Evolutionary conservation across 2,329 filamentous ascomycete genomes (phyloP).

Genomic region (Fusarium proliferatum): DNA sequence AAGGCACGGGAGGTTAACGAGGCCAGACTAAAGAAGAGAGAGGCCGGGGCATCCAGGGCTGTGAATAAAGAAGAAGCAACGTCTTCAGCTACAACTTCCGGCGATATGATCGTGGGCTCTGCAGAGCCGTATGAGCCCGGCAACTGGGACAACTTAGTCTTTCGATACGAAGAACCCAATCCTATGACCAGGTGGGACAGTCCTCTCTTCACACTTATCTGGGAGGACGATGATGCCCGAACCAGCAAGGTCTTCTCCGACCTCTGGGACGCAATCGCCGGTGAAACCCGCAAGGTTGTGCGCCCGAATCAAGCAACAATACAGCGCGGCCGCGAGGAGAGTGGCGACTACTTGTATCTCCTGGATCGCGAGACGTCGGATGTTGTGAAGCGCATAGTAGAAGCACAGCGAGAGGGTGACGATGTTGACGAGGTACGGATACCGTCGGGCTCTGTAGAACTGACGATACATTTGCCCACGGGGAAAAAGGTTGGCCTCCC

Average conservation of each 20-base stretch:
- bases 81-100: not conserved
- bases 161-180: slow-evolving; percentile 88
- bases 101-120: slow-evolving; percentile 1
- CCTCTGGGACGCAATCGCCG: slow-evolving; percentile 81
- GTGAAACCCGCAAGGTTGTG: slow-evolving; percentile 70
- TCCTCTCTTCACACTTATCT: slow-evolving; percentile 81
- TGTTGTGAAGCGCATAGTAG: slow-evolving; percentile 75
- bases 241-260: slow-evolving; percentile 66
- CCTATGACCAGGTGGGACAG: slow-evolving; percentile 87
- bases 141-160: slow-evolving; percentile 83
- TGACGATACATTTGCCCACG: slow-evolving; percentile 72
- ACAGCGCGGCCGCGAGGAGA: slow-evolving; percentile 68
- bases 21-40: slow-evolving; percentile 57
- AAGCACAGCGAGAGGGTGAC: slow-evolving; percentile 75
- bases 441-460: slow-evolving; percentile 52
- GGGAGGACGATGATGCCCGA: slow-evolving; percentile 77
- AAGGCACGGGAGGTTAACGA: slow-evolving; percentile 69
- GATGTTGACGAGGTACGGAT: slow-evolving; percentile 68
- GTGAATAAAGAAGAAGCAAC: not conserved
- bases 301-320: slow-evolving; percentile 82
- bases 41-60: slow-evolving; percentile 1
- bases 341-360: slow-evolving; percentile 81
- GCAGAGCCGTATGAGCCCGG: slow-evolving; percentile 62
- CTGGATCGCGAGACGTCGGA: slow-evolving; percentile 83
- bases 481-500: slow-evolving; percentile 74